Conservation (phyloP, 345 rosid species). For the Theobroma cacao region DNA sequence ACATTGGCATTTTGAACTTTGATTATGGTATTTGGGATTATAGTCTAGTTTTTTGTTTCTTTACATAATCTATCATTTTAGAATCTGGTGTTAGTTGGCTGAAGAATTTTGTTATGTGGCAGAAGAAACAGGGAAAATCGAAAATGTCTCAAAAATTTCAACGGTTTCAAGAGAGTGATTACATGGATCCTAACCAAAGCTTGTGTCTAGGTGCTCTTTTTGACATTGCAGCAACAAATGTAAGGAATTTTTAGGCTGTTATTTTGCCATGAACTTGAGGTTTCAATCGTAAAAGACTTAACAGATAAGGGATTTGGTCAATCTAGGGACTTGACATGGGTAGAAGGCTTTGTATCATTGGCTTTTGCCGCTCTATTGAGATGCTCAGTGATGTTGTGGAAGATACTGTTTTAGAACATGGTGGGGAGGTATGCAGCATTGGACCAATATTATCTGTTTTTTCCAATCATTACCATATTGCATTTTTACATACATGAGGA, state of each 20-base stretch:
- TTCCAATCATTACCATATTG: neutral
- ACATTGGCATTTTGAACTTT: neutral
- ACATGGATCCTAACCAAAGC: conserved; percentile 86
- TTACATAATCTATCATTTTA: neutral
- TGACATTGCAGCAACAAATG: conserved; percentile 92
- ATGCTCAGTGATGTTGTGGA: conserved; percentile 96
- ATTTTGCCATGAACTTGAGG: neutral
- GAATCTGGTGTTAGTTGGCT: neutral
- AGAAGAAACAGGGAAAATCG: conserved; percentile 57
- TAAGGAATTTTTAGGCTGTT: conserved; percentile 26
- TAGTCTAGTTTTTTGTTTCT: neutral
- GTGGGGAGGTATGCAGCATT: conserved; percentile 72
- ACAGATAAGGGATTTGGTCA: conserved; percentile 4
- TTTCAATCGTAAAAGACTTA: neutral
- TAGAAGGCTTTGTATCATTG: conserved; percentile 89
- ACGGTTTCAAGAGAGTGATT: conserved; percentile 76
- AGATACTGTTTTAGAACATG: conserved; percentile 87
- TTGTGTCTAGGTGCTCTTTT: conserved; percentile 87
- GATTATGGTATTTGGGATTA: neutral
- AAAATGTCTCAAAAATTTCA: conserved; percentile 45
- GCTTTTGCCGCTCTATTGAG: conserved; percentile 95
- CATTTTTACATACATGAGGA: neutral
- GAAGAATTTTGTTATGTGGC: conserved; percentile 18
- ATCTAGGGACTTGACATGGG: conserved; percentile 90
- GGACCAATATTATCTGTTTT: neutral